Evolutionary conservation across 805 yeast species (phyloP).

Genomic region (Priceomyces haplophilus): DNA sequence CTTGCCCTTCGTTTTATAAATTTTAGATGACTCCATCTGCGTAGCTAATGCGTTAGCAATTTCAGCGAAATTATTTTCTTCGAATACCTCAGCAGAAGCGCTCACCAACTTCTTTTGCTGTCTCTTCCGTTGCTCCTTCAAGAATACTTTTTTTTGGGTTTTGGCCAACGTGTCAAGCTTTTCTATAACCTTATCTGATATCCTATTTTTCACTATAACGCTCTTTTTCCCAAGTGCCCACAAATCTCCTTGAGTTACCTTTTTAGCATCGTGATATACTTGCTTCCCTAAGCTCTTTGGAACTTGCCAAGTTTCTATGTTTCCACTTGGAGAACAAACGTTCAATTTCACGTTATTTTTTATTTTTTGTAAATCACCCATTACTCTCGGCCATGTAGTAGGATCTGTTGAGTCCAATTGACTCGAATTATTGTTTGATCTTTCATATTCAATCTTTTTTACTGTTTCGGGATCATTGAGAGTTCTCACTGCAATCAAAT

Average conservation of each 20-base stretch:
- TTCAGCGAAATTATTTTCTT: conserved; percentile 21
- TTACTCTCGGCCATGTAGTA: conserved; percentile 67
- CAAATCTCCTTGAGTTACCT: conserved; percentile 76
- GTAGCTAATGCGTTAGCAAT: conserved; percentile 28
- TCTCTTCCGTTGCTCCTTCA: conserved; percentile 34
- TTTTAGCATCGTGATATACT: conserved; percentile 86
- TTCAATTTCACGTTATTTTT: conserved; percentile 80
- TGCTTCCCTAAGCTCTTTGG: conserved; percentile 74
- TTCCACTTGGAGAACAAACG: conserved; percentile 77
- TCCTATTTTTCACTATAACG: conserved; percentile 26
- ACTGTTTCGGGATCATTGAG: conserved; percentile 40
- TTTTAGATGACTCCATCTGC: conserved; percentile 29
- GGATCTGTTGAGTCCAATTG: conserved; percentile 17
- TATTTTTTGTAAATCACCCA: conserved; percentile 68
- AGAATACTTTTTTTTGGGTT: conserved; percentile 36
- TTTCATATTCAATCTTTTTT: conserved; percentile 36
- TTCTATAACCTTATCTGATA: conserved; percentile 29
- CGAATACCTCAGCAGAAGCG: conserved; percentile 23
- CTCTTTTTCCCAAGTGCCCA: conserved; percentile 61
- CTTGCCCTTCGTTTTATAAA: conserved; percentile 32
- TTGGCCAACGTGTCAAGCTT: conserved; percentile 35
- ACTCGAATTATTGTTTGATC: conserved; percentile 25
- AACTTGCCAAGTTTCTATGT: conserved; percentile 81
- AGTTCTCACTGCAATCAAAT: conserved; percentile 67
- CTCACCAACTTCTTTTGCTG: conserved; percentile 31